phyloP scores from a whole-genome alignment of 2,329 filamentous ascomycete genomes.

The Diaporthe sp. region DNA sequence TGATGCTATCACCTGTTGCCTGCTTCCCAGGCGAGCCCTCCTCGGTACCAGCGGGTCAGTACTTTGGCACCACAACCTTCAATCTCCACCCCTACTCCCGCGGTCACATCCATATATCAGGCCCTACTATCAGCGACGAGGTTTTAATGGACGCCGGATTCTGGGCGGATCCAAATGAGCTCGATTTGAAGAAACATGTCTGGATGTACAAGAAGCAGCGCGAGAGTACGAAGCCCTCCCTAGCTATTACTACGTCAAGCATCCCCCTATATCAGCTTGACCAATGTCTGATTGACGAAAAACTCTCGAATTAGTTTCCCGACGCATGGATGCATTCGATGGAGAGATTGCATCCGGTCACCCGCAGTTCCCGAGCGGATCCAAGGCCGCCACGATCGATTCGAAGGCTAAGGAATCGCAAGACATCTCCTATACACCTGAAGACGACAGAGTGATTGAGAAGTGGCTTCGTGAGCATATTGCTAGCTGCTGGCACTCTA shows the following conservation, averaged over 20 bases:
- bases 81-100: constrained; percentile 70
- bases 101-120: constrained; percentile 69
- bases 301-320: background rate
- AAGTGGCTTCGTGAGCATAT: too few species aligned
- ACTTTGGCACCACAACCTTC: constrained; percentile 63
- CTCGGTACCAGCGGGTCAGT: constrained; percentile 54
- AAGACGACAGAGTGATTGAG: too few species aligned
- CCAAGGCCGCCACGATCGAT: too few species aligned
- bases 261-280: background rate
- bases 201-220: background rate
- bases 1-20: constrained; percentile 52
- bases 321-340: too few species aligned
- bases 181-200: background rate
- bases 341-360: too few species aligned
- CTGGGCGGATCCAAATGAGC: constrained; percentile 50
- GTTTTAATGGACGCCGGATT: constrained; percentile 50
- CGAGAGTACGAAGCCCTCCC: background rate
- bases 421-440: too few species aligned
- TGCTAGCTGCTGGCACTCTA: too few species aligned
- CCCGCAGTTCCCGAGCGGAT: too few species aligned
- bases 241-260: background rate
- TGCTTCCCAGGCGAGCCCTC: constrained; percentile 55
- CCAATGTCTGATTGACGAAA: background rate
- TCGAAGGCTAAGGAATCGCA: too few species aligned
- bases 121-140: constrained; percentile 50